Conservation (phyloP, 2,329 filamentous ascomycete species). For the Fusarium sp. region DNA sequence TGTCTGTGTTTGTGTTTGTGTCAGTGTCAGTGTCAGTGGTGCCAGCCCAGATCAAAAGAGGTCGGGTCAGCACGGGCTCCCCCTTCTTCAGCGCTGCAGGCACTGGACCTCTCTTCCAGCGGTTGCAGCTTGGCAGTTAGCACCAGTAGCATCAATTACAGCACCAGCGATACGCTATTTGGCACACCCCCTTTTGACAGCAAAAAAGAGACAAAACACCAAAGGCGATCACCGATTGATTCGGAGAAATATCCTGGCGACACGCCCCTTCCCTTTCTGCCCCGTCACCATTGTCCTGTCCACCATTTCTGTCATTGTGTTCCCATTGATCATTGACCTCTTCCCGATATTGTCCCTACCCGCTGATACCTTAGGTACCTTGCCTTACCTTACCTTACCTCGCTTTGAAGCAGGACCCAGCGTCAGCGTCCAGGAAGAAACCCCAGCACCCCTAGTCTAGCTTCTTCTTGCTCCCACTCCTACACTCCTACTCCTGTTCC, state of each 20-base stretch:
- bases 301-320: slow-evolving; percentile 8
- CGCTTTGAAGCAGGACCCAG: slow-evolving; percentile 25
- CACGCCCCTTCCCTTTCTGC: slow-evolving; percentile 27
- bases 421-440: slow-evolving; percentile 18
- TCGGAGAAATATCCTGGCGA: slow-evolving; percentile 45
- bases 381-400: neutral
- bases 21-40: slow-evolving; percentile 11
- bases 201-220: slow-evolving; percentile 28
- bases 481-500: slow-evolving; percentile 5
- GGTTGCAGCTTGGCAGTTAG: slow-evolving; percentile 1
- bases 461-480: slow-evolving; percentile 14
- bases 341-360: slow-evolving; percentile 5
- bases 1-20: slow-evolving; percentile 1
- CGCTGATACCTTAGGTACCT: neutral
- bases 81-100: slow-evolving; percentile 20
- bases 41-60: slow-evolving; percentile 14
- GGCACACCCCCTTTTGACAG: slow-evolving; percentile 20
- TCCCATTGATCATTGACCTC: slow-evolving; percentile 24
- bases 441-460: slow-evolving; percentile 38
- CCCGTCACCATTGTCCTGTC: slow-evolving; percentile 24
- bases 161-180: slow-evolving; percentile 2
- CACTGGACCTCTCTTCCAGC: slow-evolving; percentile 12
- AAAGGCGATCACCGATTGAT: slow-evolving; percentile 42
- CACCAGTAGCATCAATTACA: slow-evolving; percentile 5
- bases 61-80: slow-evolving; percentile 16